A percentile compares a stretch with the other conserved stretches of the same genome.
Evolutionary conservation across 73 alveolate genomes (phyloP).

Genomic region (Durusdinium trenchii): DNA sequence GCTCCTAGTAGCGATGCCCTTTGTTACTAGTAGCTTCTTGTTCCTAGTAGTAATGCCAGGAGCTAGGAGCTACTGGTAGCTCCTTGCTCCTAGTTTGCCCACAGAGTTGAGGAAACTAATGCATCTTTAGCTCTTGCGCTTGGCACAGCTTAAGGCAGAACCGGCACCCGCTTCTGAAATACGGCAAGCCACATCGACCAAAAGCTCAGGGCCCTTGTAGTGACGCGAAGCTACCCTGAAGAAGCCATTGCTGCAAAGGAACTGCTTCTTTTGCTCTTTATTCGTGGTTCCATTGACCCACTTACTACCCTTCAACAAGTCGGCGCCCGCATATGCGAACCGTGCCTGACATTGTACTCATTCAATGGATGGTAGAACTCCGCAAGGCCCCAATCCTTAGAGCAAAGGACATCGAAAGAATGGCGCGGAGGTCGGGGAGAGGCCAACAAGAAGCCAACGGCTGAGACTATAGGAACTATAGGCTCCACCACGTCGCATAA

Average conservation of each 20-base stretch:
- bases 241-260: not conserved
- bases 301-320: not conserved
- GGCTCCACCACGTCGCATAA: not conserved
- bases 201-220: conserved; percentile 98
- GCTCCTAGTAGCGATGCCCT: too few relatives aligned
- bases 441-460: not conserved
- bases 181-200: conserved; percentile 31
- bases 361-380: conserved; percentile 98
- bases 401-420: not conserved
- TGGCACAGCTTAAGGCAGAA: too few relatives aligned
- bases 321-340: not conserved
- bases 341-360: conserved; percentile 98
- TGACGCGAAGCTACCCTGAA: conserved; percentile 98
- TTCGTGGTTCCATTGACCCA: not conserved
- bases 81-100: too few relatives aligned
- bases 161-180: too few relatives aligned
- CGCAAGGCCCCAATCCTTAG: conserved; percentile 99
- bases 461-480: not conserved
- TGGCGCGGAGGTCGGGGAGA: not conserved
- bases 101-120: too few relatives aligned
- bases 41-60: too few relatives aligned
- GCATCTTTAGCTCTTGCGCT: too few relatives aligned
- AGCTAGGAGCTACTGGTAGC: too few relatives aligned
- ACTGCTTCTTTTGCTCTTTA: not conserved
- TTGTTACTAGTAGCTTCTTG: too few relatives aligned